These are phyloP conservation scores for Ophiostoma australiae DNA, from an alignment of 2,329 filamentous ascomycete species.

Conservation along the genomic window DNA sequence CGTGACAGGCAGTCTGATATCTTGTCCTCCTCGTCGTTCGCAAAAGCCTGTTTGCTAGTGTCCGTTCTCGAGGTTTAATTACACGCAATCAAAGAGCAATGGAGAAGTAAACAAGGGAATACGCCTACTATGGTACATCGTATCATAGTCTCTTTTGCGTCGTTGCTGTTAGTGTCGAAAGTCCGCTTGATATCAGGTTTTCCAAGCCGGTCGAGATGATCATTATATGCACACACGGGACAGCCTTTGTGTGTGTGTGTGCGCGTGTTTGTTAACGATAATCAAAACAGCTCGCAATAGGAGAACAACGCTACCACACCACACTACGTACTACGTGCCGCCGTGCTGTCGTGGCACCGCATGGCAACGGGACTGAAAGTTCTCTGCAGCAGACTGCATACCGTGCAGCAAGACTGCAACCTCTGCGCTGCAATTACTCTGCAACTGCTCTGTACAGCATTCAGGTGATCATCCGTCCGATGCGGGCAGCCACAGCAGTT, in stretches of 20 bases:
- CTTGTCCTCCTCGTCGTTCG: not conserved
- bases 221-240: constrained; percentile 2
- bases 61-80: not conserved
- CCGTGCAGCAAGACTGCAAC: no score
- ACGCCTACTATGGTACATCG: not conserved
- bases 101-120: not conserved
- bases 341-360: constrained; percentile 10
- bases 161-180: no score
- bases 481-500: constrained; percentile 1
- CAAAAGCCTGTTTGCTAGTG: constrained; percentile 5
- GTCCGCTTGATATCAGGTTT: not conserved
- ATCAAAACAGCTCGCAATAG: not conserved
- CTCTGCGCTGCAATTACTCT: not conserved
- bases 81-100: not conserved
- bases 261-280: not conserved
- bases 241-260: not conserved
- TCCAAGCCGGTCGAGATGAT: constrained; percentile 4
- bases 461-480: constrained; percentile 13
- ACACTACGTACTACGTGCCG: not conserved
- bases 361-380: not conserved
- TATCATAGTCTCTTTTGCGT: not conserved
- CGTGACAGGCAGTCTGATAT: not conserved
- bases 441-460: not conserved
- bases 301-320: no score
- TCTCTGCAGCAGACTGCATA: not conserved